Percentiles rank a stretch among this genome's conserved stretches.
These are phyloP conservation scores for Cercospora sesami DNA, from an alignment of 2,329 filamentous ascomycete species.

Conservation along the genomic window DNA sequence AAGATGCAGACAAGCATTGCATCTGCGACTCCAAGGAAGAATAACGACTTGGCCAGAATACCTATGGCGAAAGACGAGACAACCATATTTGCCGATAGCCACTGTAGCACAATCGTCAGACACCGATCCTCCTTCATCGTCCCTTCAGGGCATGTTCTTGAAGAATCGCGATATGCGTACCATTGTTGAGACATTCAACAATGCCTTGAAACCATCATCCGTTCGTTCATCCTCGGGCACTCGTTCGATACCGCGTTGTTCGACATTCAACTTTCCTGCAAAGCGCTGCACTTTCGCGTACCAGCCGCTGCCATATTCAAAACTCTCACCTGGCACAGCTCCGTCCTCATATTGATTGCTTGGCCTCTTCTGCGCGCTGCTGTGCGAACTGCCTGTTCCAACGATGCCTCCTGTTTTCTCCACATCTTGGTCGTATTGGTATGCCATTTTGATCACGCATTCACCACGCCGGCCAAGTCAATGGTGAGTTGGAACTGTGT, in stretches of 20 bases:
- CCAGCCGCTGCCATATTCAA: slow-evolving; percentile 56
- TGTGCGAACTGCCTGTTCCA: slow-evolving; percentile 9
- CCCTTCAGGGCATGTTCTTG: too few species aligned
- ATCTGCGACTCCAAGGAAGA: slow-evolving; percentile 70
- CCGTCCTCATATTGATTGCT: slow-evolving; percentile 41
- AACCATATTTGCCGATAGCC: slow-evolving; percentile 77
- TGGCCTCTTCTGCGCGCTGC: slow-evolving; percentile 20
- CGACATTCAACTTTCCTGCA: slow-evolving; percentile 65
- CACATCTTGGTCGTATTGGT: slow-evolving; percentile 23
- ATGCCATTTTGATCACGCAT: slow-evolving; percentile 13
- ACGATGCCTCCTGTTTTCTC: slow-evolving; percentile 26
- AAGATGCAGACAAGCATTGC: slow-evolving; percentile 70
- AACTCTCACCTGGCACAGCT: slow-evolving; percentile 60
- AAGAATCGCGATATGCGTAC: slow-evolving; percentile 42
- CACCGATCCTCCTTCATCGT: not conserved
- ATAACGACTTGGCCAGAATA: slow-evolving; percentile 67
- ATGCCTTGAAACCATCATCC: slow-evolving; percentile 54
- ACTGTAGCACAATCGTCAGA: slow-evolving; percentile 48
- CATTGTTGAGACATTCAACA: slow-evolving; percentile 70
- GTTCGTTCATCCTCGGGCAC: slow-evolving; percentile 69
- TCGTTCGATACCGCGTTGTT: slow-evolving; percentile 73
- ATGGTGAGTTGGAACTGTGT: slow-evolving; percentile 5
- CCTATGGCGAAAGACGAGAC: slow-evolving; percentile 76
- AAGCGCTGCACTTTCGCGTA: slow-evolving; percentile 63
- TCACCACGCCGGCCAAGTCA: slow-evolving; percentile 3